Evolutionary conservation across 106 monocot species (phyloP).

Genomic region (Acorus calamus): DNA sequence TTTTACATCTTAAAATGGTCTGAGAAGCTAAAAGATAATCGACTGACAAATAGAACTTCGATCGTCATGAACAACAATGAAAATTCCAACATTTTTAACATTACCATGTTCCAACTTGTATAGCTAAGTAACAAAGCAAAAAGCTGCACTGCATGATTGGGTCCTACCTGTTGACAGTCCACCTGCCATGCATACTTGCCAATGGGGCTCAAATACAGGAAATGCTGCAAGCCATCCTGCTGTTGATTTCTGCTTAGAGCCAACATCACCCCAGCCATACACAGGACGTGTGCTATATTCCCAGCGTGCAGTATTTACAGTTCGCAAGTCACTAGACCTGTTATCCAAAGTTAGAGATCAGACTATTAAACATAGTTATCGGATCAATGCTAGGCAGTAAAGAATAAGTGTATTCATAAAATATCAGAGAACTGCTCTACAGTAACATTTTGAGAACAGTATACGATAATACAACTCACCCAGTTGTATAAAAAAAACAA

Average conservation of each 20-base stretch:
- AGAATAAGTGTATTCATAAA: too few species aligned
- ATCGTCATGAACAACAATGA: too few species aligned
- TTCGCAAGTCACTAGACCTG: constrained; percentile 75
- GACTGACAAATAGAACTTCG: too few species aligned
- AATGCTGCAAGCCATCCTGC: constrained; percentile 97
- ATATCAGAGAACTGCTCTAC: too few species aligned
- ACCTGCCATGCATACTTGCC: constrained; percentile 97
- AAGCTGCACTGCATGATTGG: not conserved
- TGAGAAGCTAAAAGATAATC: too few species aligned
- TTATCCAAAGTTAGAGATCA: constrained; percentile 4
- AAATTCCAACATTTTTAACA: not conserved
- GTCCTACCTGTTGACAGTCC: constrained; percentile 87
- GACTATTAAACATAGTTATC: not conserved
- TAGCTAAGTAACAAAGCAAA: not conserved
- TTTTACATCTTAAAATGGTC: too few species aligned
- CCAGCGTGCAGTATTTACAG: constrained; percentile 88
- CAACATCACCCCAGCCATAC: constrained; percentile 97
- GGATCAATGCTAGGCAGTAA: not conserved
- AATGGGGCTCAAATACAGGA: constrained; percentile 98
- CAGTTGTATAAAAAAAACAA: too few species aligned
- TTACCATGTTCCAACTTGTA: not conserved
- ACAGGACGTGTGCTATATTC: constrained; percentile 85
- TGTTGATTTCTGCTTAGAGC: constrained; percentile 71
- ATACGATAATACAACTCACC: too few species aligned
- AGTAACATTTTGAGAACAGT: too few species aligned